Evolutionary conservation across 2,329 filamentous ascomycete genomes (phyloP), one percentile per base, ranked within the genome.

Genomic region (Neofusicoccum sp.): DNA sequence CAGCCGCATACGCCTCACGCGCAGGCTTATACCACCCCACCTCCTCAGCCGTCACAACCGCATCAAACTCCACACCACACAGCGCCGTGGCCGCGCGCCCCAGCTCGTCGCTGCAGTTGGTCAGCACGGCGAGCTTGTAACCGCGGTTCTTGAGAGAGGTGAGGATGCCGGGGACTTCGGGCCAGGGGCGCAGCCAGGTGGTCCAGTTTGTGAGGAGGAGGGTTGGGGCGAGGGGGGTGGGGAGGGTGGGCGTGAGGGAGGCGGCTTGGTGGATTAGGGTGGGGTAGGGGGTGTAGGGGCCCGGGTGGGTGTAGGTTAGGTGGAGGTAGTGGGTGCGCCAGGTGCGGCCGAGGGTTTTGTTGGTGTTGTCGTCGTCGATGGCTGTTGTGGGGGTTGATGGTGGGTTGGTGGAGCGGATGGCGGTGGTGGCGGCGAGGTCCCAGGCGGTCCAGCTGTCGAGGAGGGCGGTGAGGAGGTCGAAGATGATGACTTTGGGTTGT

Each of bases 391-490:
- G 11, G 28, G 6, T 36, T 6, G 6, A 6, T 3, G 22, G 50
- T 2, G 22, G 11, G 36, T 16, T 6, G 50, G 31, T 11, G 16
- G 31, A 9, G 9, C 9, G 11, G 5, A 45, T 39, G 12, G 54
- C 64, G 28, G 67, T 64, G 33, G 67, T 52, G 22, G 66, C 67
- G 16, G 67, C 65, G 9, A 47, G 60, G 62, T 67, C 61, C 77
- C 77, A 80, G 7, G 79, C 65, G 12, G 67, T 71, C 77, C 77
- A 79, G 2, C 76, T 78, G 67, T 80, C 72, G 6, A 77, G 66
- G 0, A 79, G 73, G 12, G 69, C 77, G 1, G 77, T 79, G 29
- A 80, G 73, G 33, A 79, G 76, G 63, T 80, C 77, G 36, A 80
- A 79, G 34, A 79, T 65, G 1, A 79, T 69, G 50, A 71, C 77